A percentile compares a stretch with the other conserved stretches of the same genome.
phyloP scores from a whole-genome alignment of 352 stramenopile genomes.

The Phytopythium delawarense region DNA sequence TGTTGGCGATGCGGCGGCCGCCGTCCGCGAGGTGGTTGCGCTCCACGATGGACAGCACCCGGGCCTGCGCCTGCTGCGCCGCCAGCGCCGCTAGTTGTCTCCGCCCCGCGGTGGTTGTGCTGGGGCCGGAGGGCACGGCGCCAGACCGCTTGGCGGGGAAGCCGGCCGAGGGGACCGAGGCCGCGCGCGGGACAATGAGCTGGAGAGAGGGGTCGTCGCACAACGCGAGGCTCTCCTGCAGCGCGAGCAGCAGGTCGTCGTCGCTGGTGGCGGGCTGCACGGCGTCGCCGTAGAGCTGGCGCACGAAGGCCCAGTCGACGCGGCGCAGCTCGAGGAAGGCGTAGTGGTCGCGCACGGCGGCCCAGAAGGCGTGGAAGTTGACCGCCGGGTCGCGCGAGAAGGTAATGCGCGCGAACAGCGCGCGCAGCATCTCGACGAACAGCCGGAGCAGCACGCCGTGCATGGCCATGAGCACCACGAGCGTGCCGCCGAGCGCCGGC shows the following conservation, averaged over 20 bases:
- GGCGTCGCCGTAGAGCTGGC: conserved; percentile 65
- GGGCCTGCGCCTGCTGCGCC: conserved; percentile 28
- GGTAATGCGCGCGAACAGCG: conserved; percentile 65
- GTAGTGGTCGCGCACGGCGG: conserved; percentile 64
- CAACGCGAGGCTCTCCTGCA: conserved; percentile 68
- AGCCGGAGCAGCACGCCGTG: conserved; percentile 68
- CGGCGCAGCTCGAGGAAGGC: conserved; percentile 42
- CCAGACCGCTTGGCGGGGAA: not conserved
- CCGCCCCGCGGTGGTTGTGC: conserved; percentile 20
- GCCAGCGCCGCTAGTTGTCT: conserved; percentile 26
- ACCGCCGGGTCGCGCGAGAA: conserved; percentile 56
- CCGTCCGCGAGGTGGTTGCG: conserved; percentile 51
- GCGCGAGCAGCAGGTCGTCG: conserved; percentile 76
- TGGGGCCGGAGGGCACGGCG: not conserved
- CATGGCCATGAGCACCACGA: conserved; percentile 77
- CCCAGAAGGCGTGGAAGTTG: conserved; percentile 77
- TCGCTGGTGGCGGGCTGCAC: conserved; percentile 59
- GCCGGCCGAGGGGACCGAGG: not conserved
- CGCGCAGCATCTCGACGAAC: conserved; percentile 55
- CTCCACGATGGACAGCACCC: conserved; percentile 43
- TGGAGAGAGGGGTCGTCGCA: conserved; percentile 54
- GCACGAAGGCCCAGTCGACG: conserved; percentile 66
- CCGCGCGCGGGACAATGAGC: conserved; percentile 38
- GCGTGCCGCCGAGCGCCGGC: conserved; percentile 61
- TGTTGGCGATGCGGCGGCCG: conserved; percentile 51